These are phyloP conservation scores for Blastomyces gilchristii DNA, from an alignment of 2,329 filamentous ascomycete species.

Conservation along the genomic window DNA sequence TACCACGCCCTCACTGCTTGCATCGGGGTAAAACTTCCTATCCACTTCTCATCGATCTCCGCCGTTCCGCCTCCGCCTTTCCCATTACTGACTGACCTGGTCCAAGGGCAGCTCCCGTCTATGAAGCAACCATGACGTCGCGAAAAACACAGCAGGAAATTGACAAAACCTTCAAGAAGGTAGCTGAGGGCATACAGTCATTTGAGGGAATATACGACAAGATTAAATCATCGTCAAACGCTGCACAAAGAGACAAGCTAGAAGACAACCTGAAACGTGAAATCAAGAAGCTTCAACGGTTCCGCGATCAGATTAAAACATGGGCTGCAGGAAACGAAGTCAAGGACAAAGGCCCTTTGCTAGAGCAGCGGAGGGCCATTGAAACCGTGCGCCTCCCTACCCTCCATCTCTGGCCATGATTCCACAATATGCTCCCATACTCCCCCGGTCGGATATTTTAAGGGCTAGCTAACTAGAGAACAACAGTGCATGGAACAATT, in stretches of 20 bases:
- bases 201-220: conserved; percentile 97
- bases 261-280: conserved; percentile 98
- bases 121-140: conserved; percentile 62
- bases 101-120: conserved; percentile 3
- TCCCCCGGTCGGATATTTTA: conserved; percentile 8
- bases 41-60: background rate
- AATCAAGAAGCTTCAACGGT: conserved; percentile 98
- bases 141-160: conserved; percentile 97
- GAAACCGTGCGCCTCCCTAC: conserved; percentile 59
- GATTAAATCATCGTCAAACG: conserved; percentile 84
- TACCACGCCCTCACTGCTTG: background rate
- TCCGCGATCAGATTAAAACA: conserved; percentile 98
- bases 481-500: conserved; percentile 79
- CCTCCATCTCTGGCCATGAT: conserved; percentile 1
- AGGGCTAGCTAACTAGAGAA: conserved; percentile 12
- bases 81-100: background rate
- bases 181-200: conserved; percentile 78
- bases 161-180: conserved; percentile 99
- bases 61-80: background rate
- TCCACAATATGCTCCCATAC: background rate
- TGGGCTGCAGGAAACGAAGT: conserved; percentile 98
- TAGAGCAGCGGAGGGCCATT: conserved; percentile 91
- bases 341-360: conserved; percentile 93
- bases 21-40: background rate
- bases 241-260: conserved; percentile 93